Evolutionary conservation across 192 early-diverging fungal genomes (phyloP).

Genomic region (Bifiguratus adelaidae): DNA sequence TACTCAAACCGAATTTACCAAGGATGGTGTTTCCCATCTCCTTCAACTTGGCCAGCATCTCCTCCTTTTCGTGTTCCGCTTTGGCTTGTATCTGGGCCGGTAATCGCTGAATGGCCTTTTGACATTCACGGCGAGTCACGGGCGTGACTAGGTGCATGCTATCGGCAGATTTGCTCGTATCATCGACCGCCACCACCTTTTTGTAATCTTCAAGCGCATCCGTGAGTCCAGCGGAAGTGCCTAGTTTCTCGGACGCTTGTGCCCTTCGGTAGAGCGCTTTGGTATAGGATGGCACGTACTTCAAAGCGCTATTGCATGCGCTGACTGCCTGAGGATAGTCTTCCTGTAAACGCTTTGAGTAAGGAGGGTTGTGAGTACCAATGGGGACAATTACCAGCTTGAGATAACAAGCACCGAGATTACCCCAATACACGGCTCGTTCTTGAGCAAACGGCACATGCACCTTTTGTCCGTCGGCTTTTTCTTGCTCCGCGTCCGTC

Average conservation of each 20-base stretch:
- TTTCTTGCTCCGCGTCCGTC: no score
- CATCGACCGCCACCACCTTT: background rate
- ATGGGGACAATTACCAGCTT: conserved; percentile 26
- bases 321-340: conserved; percentile 25
- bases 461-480: conserved; percentile 5
- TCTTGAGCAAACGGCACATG: conserved; percentile 19
- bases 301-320: conserved; percentile 32
- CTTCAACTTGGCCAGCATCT: conserved; percentile 67
- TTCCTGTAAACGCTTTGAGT: conserved; percentile 3
- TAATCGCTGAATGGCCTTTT: conserved; percentile 16
- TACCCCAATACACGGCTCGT: conserved; percentile 39
- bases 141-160: no score
- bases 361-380: background rate
- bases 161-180: conserved; percentile 3
- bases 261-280: conserved; percentile 51
- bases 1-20: conserved; percentile 65
- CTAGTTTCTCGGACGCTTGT: conserved; percentile 42
- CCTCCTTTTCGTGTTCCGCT: conserved; percentile 52
- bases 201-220: conserved; percentile 34
- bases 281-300: conserved; percentile 37
- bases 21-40: conserved; percentile 59
- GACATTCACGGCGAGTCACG: conserved; percentile 8
- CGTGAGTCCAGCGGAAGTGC: conserved; percentile 27
- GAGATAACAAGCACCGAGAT: conserved; percentile 58
- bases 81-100: conserved; percentile 30